Percentiles rank a stretch among this genome's conserved stretches.
phyloP scores from a whole-genome alignment of 1,284 basidiomycete species.

The Coniferiporia weirii region DNA sequence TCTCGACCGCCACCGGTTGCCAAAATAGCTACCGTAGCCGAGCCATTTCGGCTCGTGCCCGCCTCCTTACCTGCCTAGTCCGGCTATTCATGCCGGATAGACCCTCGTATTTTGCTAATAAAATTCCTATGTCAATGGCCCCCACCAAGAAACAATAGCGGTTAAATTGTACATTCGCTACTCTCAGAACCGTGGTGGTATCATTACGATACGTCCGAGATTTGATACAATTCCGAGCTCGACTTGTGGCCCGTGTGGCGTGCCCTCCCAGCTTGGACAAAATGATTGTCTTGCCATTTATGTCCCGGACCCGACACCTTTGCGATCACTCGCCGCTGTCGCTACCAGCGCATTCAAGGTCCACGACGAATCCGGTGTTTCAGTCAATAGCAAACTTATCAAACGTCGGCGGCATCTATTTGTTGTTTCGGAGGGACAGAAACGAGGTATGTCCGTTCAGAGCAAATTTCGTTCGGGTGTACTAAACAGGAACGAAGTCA shows the following conservation, averaged over 20 bases:
- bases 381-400: background rate
- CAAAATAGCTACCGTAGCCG: too few species aligned
- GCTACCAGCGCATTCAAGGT: background rate
- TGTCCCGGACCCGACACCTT: background rate
- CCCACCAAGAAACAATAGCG: too few species aligned
- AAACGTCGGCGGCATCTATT: background rate
- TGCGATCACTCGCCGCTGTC: background rate
- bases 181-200: too few species aligned
- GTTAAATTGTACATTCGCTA: too few species aligned
- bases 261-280: background rate
- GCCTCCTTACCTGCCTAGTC: too few species aligned
- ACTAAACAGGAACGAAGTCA: background rate
- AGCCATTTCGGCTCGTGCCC: too few species aligned
- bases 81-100: too few species aligned
- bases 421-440: background rate
- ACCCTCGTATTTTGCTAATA: too few species aligned
- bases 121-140: too few species aligned
- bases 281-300: background rate
- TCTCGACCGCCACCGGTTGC: too few species aligned
- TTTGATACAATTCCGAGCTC: background rate
- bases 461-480: background rate
- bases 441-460: background rate
- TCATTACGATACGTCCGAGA: too few species aligned
- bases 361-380: too few species aligned
- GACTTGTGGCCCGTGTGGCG: background rate